Evolutionary conservation across 177 flowering plant genomes (phyloP).

Genomic region (Tripterygium wilfordii): DNA sequence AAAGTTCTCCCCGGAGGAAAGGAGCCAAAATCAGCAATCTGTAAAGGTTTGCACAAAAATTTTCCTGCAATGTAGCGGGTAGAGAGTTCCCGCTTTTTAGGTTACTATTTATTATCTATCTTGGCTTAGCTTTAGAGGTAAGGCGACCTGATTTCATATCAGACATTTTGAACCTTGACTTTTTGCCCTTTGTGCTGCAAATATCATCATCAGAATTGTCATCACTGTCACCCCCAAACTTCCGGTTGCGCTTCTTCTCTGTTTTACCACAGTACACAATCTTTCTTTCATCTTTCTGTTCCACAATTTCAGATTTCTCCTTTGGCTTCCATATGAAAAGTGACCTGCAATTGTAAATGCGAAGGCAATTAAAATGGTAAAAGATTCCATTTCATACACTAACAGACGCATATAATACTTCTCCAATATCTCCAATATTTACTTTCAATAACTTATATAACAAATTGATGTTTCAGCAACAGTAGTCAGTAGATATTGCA

Average conservation of each 20-base stretch:
- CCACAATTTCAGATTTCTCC: constrained; percentile 32
- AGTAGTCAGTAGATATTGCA: too few relatives aligned
- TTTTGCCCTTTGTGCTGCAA: constrained; percentile 41
- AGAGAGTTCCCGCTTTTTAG: constrained; percentile 1
- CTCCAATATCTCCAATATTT: too few relatives aligned
- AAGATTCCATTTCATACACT: too few relatives aligned
- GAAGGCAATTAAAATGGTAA: not conserved
- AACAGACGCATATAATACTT: too few relatives aligned
- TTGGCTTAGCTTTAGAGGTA: constrained; percentile 9
- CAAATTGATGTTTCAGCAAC: too few relatives aligned
- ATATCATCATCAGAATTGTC: constrained; percentile 50
- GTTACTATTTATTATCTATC: not conserved
- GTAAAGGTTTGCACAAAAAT: too few relatives aligned
- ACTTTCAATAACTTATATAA: too few relatives aligned
- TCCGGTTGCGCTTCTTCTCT: constrained; percentile 36
- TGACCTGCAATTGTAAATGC: constrained; percentile 35
- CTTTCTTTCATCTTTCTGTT: constrained; percentile 38
- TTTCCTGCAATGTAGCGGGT: too few relatives aligned
- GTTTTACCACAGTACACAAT: constrained; percentile 41
- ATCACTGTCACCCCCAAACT: constrained; percentile 35
- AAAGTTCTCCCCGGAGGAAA: too few relatives aligned
- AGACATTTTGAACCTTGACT: constrained; percentile 28
- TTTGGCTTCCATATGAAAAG: constrained; percentile 83
- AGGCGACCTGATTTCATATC: constrained; percentile 8
- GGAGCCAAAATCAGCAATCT: too few relatives aligned